Evolutionary conservation across 2,329 filamentous ascomycete genomes (phyloP).

Genomic region (Aulographum hederae): DNA sequence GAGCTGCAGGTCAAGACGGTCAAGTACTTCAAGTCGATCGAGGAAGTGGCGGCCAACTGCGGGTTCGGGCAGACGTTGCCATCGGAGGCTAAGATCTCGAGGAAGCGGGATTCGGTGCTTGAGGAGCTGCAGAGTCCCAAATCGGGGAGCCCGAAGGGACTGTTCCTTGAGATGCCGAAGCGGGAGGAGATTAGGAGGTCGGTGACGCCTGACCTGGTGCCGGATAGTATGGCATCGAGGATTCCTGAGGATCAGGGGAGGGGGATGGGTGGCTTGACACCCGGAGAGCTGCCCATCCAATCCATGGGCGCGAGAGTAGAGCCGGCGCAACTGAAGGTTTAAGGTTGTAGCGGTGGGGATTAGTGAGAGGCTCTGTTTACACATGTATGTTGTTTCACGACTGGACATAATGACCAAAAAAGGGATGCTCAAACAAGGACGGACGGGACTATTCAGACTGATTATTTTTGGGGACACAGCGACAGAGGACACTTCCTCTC

Average conservation of each 20-base stretch:
- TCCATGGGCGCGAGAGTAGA: background rate
- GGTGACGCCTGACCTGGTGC: conserved; percentile 16
- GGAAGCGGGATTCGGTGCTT: background rate
- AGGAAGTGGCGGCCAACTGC: conserved; percentile 24
- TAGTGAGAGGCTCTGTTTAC: too few species aligned
- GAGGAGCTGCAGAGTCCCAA: background rate
- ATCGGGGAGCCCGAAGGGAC: background rate
- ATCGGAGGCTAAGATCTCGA: background rate
- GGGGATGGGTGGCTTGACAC: background rate
- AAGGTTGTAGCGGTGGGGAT: too few species aligned
- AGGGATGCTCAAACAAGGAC: too few species aligned
- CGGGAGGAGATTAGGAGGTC: conserved; percentile 6
- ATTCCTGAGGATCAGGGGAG: conserved; percentile 3
- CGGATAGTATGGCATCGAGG: conserved; percentile 17
- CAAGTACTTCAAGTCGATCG: conserved; percentile 31
- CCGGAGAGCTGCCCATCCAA: background rate
- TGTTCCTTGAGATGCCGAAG: background rate
- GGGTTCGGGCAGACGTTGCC: conserved; percentile 26
- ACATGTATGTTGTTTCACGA: too few species aligned
- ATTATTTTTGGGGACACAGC: too few species aligned
- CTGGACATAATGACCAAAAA: too few species aligned
- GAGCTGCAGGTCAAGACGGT: conserved; percentile 17
- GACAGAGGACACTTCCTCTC: too few species aligned
- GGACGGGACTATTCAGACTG: too few species aligned
- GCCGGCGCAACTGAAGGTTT: background rate